A percentile compares a stretch with the other conserved stretches of the same genome.
Conservation (phyloP, 441 rosid species). For the Populus trichocarpa region DNA sequence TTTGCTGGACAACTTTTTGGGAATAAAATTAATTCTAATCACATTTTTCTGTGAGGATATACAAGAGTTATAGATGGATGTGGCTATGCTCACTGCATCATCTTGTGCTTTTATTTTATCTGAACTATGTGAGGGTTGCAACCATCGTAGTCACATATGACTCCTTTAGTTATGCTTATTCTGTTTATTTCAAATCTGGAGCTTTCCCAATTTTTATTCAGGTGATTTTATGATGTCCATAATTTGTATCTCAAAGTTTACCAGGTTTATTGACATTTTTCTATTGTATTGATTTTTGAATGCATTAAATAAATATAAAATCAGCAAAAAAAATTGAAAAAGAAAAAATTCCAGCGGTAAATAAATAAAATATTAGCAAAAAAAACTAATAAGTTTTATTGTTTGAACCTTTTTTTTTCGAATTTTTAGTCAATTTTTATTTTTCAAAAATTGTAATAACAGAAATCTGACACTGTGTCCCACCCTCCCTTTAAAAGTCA, state of each 20-base stretch:
- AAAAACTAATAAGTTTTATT: too few species aligned
- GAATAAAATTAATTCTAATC: background rate
- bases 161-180: background rate
- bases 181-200: background rate
- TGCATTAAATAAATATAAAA: background rate
- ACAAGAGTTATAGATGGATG: background rate
- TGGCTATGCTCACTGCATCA: background rate
- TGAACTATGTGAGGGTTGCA: background rate
- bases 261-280: background rate
- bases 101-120: constrained; percentile 2
- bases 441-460: too few species aligned
- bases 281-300: background rate
- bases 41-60: background rate
- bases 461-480: background rate
- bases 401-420: background rate
- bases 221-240: background rate
- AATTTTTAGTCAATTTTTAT: too few species aligned
- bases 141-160: background rate
- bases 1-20: background rate
- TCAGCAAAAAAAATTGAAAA: background rate
- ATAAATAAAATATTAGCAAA: too few species aligned
- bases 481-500: background rate
- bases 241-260: background rate
- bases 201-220: background rate
- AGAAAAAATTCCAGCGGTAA: background rate